Conservation (phyloP, 768 basidiomycete species). For the Mycena floridula region DNA sequence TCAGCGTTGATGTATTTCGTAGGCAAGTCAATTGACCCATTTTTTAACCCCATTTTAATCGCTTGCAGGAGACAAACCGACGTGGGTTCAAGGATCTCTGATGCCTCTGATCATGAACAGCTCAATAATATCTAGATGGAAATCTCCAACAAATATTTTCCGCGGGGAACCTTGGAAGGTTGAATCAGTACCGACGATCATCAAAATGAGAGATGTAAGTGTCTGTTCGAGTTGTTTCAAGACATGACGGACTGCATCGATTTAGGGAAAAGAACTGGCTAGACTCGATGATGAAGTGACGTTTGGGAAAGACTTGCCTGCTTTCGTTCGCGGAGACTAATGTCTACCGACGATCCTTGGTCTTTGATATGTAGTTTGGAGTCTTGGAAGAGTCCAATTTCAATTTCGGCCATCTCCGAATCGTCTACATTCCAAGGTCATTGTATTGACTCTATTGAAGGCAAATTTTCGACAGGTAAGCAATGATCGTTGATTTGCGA, state of each 20-base stretch:
- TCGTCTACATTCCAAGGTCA: no score
- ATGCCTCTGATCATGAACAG: neutral
- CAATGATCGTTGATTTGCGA: no score
- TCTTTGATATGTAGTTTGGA: no score
- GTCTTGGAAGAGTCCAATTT: no score
- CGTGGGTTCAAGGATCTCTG: slow-evolving; percentile 37
- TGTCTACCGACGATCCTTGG: no score
- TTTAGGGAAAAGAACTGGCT: slow-evolving; percentile 31
- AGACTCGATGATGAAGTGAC: slow-evolving; percentile 41
- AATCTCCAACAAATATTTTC: slow-evolving; percentile 46
- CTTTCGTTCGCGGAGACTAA: no score
- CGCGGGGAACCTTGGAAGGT: slow-evolving; percentile 61
- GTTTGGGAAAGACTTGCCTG: no score
- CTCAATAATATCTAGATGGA: slow-evolving; percentile 51
- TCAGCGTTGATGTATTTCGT: slow-evolving; percentile 62
- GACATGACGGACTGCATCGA: slow-evolving; percentile 4
- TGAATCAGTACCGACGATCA: slow-evolving; percentile 56
- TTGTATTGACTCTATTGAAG: no score
- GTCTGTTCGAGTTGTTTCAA: slow-evolving; percentile 2
- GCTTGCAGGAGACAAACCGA: slow-evolving; percentile 45
- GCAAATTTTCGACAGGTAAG: no score
- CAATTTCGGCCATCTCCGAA: no score
- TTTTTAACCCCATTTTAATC: no score
- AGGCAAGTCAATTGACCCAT: no score
- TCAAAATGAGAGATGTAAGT: slow-evolving; percentile 53